phyloP scores from a whole-genome alignment of 2,329 filamentous ascomycete genomes.

The Neofusicoccum parvum region DNA sequence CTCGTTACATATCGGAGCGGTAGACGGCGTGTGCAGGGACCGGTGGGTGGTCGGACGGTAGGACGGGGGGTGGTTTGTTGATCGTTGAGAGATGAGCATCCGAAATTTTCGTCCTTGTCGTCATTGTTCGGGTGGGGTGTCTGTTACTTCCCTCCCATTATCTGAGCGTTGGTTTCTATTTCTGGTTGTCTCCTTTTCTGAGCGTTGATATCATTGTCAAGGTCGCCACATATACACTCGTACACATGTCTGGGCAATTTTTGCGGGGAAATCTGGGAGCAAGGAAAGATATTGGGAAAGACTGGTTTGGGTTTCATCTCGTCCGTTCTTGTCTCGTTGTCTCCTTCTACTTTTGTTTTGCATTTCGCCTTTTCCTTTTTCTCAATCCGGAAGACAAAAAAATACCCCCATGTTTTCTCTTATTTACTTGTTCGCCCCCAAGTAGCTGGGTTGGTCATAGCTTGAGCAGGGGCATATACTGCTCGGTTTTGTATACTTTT shows the following conservation, averaged over 20 bases:
- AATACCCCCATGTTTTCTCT: neutral
- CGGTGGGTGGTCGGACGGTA: neutral
- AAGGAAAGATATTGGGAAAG: slow-evolving; percentile 10
- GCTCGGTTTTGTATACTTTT: neutral
- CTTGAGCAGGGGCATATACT: neutral
- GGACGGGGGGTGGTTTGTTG: slow-evolving; percentile 2
- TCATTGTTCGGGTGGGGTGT: neutral
- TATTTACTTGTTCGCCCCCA: neutral
- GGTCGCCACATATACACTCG: neutral
- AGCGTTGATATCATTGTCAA: slow-evolving; percentile 9
- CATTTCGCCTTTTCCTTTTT: neutral
- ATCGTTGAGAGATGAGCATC: slow-evolving; percentile 15
- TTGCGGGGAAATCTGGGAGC: neutral
- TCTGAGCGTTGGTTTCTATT: slow-evolving; percentile 3
- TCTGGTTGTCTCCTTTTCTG: neutral
- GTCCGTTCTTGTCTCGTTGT: neutral
- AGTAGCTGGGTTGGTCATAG: neutral
- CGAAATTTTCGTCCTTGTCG: slow-evolving; percentile 1
- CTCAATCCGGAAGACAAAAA: slow-evolving; percentile 7
- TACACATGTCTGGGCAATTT: neutral
- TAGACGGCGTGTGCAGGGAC: neutral
- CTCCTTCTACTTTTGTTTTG: neutral
- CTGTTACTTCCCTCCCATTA: neutral
- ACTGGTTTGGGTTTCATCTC: neutral
- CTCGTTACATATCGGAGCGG: neutral